These are phyloP conservation scores for Platanus orientalis DNA, from an alignment of 164 flowering plant species.

Conservation along the genomic window DNA sequence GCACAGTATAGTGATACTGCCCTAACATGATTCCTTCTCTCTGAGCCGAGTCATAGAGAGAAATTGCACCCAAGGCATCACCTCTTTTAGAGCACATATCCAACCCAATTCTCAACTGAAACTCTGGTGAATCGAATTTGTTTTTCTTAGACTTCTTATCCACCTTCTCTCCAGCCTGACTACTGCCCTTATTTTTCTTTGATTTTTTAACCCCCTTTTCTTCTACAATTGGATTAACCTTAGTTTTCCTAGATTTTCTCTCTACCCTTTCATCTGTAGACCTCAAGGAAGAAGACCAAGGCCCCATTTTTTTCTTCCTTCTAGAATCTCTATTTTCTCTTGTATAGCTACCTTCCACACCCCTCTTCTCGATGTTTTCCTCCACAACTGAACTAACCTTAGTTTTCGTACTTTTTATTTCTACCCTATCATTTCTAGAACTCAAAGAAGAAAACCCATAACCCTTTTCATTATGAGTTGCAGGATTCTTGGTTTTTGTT, in stretches of 20 bases:
- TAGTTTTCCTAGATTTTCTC: conserved; percentile 12
- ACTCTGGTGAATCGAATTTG: conserved; percentile 29
- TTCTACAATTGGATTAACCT: conserved; percentile 6
- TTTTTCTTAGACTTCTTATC: conserved; percentile 30
- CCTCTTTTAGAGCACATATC: conserved; percentile 82
- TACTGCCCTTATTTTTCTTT: conserved; percentile 17
- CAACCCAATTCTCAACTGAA: conserved; percentile 36
- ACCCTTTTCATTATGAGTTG: conserved; percentile 20
- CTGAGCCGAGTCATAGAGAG: conserved; percentile 54
- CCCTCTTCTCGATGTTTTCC: conserved; percentile 6
- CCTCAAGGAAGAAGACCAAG: conserved; percentile 24
- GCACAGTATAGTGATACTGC: too few relatives aligned
- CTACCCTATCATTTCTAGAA: conserved; percentile 22
- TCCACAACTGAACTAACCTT: conserved; percentile 14
- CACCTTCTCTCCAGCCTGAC: conserved; percentile 16
- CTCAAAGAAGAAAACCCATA: conserved; percentile 28
- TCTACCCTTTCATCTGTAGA: conserved; percentile 17
- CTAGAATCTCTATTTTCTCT: conserved; percentile 16
- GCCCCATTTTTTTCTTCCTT: conserved; percentile 17
- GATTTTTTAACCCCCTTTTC: conserved; percentile 5
- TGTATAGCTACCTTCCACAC: conserved; percentile 6
- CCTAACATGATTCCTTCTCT: conserved; percentile 50
- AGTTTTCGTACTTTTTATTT: conserved; percentile 10
- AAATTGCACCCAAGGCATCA: conserved; percentile 67
- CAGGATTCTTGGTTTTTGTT: conserved; percentile 1